Conservation (phyloP, 805 yeast species). For the Ogataea saltuana region DNA sequence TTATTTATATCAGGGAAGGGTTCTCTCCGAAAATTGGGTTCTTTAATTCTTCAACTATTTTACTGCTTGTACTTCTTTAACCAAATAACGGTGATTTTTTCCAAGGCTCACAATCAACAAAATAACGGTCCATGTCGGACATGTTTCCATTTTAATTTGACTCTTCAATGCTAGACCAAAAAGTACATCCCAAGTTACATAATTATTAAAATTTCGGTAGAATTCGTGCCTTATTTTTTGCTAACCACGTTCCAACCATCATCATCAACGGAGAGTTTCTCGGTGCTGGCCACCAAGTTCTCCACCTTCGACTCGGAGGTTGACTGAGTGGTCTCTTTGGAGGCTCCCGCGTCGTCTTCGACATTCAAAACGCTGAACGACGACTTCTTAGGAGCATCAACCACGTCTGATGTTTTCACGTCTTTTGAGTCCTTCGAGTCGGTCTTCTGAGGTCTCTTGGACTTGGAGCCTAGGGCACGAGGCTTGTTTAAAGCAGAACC, state of each 20-base stretch:
- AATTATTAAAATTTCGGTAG: neutral
- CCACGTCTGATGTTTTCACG: conserved; percentile 30
- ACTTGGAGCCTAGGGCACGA: conserved; percentile 4
- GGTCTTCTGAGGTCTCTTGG: conserved; percentile 5
- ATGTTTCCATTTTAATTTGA: neutral
- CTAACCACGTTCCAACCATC: conserved; percentile 51
- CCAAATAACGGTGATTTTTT: too few relatives aligned
- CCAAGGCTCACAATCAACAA: too few relatives aligned
- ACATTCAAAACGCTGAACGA: conserved; percentile 50
- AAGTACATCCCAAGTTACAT: conserved; percentile 2
- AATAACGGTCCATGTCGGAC: too few relatives aligned
- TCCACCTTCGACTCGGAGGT: conserved; percentile 30
- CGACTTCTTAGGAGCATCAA: conserved; percentile 42
- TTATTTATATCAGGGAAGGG: too few relatives aligned
- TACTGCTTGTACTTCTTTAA: too few relatives aligned
- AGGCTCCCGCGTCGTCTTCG: conserved; percentile 53
- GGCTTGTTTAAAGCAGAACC: conserved; percentile 26
- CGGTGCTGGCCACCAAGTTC: conserved; percentile 28
- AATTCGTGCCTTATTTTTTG: conserved; percentile 23
- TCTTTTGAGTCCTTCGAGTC: conserved; percentile 13
- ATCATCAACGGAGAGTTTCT: conserved; percentile 40
- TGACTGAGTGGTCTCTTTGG: conserved; percentile 15
- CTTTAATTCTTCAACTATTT: too few relatives aligned
- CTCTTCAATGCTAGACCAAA: conserved; percentile 1
- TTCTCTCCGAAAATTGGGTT: too few relatives aligned